These are phyloP conservation scores for Aspergillus hancockii DNA, from an alignment of 495 filamentous ascomycete genomes.

Conservation along the genomic window DNA sequence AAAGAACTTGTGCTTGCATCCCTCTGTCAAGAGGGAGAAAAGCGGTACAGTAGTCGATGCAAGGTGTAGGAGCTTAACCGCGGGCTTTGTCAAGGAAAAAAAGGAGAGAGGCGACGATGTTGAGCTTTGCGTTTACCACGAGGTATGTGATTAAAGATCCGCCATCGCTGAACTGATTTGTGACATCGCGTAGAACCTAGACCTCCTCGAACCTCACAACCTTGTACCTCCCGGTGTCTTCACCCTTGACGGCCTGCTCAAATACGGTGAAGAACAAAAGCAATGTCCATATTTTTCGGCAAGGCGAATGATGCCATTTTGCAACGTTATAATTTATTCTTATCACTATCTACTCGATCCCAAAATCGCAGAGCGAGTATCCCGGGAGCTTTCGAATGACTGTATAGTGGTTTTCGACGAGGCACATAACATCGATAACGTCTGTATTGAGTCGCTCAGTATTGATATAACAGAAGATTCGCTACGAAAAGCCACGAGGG, in stretches of 20 bases:
- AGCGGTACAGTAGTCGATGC: conserved; percentile 93
- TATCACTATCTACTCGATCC: conserved; percentile 98
- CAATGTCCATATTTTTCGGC: conserved; percentile 98
- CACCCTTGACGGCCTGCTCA: conserved; percentile 84
- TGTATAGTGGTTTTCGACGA: conserved; percentile 99
- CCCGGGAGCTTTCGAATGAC: conserved; percentile 94
- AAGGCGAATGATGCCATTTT: conserved; percentile 96
- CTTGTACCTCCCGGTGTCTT: conserved; percentile 92
- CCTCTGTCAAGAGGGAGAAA: conserved; percentile 92
- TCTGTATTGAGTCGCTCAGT: conserved; percentile 96
- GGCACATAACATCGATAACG: conserved; percentile 99
- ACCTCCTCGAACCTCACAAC: conserved; percentile 91
- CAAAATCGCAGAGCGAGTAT: conserved; percentile 96
- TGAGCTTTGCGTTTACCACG: conserved; percentile 92
- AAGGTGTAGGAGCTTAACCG: conserved; percentile 90
- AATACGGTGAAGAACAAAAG: conserved; percentile 91
- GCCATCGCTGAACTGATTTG: conserved; percentile 10
- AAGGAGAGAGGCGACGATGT: conserved; percentile 93
- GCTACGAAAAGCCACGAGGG: conserved; percentile 80
- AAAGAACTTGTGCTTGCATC: conserved; percentile 96
- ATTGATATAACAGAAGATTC: conserved; percentile 97
- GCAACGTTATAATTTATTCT: conserved; percentile 99
- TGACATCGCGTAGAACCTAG: conserved; percentile 69
- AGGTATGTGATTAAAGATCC: conserved; percentile 53
- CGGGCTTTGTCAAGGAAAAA: conserved; percentile 95